A percentile compares a stretch with the other conserved stretches of the same genome.
phyloP scores from a whole-genome alignment of 1,284 basidiomycete species.

The Leucoagaricus sp. region DNA sequence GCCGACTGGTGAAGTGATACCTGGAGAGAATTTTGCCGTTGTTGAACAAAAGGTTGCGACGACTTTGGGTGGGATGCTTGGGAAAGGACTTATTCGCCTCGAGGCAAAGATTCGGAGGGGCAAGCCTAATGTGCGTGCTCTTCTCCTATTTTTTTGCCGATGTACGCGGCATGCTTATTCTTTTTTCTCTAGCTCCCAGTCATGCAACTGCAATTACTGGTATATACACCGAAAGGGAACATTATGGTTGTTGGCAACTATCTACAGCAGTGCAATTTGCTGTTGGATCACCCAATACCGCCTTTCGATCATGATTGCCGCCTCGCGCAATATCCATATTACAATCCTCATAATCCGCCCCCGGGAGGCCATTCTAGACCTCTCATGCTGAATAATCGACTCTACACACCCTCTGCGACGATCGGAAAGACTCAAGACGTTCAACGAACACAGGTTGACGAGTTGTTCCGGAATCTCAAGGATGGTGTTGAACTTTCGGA shows the following conservation, averaged over 20 bases:
- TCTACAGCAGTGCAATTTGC: slow-evolving; percentile 66
- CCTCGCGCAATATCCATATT: slow-evolving; percentile 72
- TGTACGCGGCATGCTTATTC: slow-evolving; percentile 17
- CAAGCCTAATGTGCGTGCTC: slow-evolving; percentile 54
- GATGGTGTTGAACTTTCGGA: slow-evolving; percentile 86
- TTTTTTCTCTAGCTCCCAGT: slow-evolving; percentile 63
- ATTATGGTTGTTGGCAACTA: slow-evolving; percentile 79
- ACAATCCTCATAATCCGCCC: slow-evolving; percentile 87
- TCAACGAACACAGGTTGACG: slow-evolving; percentile 91
- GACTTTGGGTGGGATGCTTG: slow-evolving; percentile 77
- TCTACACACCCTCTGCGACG: slow-evolving; percentile 45
- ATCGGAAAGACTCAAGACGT: slow-evolving; percentile 86
- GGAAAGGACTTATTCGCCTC: slow-evolving; percentile 79
- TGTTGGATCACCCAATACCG: slow-evolving; percentile 80
- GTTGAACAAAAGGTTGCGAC: slow-evolving; percentile 83
- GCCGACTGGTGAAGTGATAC: slow-evolving; percentile 49
- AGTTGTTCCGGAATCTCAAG: slow-evolving; percentile 87
- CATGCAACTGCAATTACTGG: slow-evolving; percentile 80
- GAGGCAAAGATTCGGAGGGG: slow-evolving; percentile 79
- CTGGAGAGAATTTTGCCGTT: slow-evolving; percentile 77
- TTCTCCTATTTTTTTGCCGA: slow-evolving; percentile 12
- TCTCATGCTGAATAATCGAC: slow-evolving; percentile 41
- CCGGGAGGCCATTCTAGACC: slow-evolving; percentile 62
- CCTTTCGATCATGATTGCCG: slow-evolving; percentile 54
- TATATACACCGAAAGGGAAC: slow-evolving; percentile 93